These are phyloP conservation scores for Senecio squalidus DNA, from an alignment of 140 eudicot species.

Conservation along the genomic window DNA sequence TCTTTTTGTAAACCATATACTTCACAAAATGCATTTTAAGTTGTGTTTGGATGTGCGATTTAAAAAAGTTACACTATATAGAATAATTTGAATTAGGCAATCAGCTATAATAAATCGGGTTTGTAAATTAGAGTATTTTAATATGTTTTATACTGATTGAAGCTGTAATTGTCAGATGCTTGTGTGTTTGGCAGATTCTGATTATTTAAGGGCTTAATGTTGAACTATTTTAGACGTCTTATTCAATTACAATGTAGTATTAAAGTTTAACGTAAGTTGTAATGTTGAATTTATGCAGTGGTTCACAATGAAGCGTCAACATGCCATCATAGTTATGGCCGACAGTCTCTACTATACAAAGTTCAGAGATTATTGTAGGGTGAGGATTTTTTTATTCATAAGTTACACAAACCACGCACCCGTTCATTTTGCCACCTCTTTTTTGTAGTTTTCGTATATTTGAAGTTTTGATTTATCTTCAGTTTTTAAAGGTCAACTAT, in stretches of 20 bases:
- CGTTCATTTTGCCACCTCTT: too few relatives aligned
- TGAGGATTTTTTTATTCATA: constrained; percentile 13
- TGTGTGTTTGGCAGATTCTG: too few relatives aligned
- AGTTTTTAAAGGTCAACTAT: too few relatives aligned
- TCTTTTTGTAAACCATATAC: background rate
- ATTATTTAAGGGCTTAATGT: background rate
- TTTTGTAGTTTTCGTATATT: constrained; percentile 1
- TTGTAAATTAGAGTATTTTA: too few relatives aligned
- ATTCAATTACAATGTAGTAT: background rate
- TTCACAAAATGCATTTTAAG: background rate
- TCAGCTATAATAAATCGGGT: too few relatives aligned
- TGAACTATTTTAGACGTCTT: background rate
- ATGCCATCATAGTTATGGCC: constrained; percentile 70
- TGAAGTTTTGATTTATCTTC: background rate
- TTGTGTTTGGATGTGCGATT: constrained; percentile 1
- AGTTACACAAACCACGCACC: background rate
- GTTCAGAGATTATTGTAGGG: constrained; percentile 77
- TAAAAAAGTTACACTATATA: background rate
- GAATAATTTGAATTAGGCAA: background rate
- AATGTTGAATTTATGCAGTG: constrained; percentile 51
- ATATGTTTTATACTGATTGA: background rate
- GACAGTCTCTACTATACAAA: constrained; percentile 71
- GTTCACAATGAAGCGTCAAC: constrained; percentile 94
- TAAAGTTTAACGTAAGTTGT: background rate
- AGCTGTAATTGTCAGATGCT: too few relatives aligned